Evolutionary conservation across 2,329 filamentous ascomycete genomes (phyloP).

Genomic region (Diplocarpon mali): DNA sequence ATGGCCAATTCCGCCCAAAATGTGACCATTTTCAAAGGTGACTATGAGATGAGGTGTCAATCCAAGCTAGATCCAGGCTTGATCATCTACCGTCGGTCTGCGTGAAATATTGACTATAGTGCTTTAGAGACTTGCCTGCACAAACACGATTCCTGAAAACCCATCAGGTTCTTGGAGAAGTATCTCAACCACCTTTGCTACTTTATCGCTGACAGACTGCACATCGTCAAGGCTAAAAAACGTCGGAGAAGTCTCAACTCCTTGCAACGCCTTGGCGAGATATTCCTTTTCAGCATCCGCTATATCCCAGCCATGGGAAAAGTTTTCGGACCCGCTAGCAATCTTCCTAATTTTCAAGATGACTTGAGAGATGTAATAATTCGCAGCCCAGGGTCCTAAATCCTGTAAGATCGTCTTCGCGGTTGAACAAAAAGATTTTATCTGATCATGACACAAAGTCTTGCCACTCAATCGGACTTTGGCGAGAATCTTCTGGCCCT

Average conservation of each 20-base stretch:
- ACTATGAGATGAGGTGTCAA: too few species aligned
- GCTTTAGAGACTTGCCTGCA: conserved; percentile 38
- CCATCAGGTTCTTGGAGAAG: conserved; percentile 32
- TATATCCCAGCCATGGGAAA: conserved; percentile 33
- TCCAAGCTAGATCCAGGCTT: too few species aligned
- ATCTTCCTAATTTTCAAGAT: conserved; percentile 37
- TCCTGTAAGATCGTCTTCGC: conserved; percentile 40
- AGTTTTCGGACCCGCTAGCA: conserved; percentile 26
- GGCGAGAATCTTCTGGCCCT: conserved; percentile 30
- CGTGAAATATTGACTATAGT: neutral
- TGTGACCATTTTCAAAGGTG: too few species aligned
- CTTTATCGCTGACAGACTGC: conserved; percentile 43
- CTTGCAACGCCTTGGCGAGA: conserved; percentile 36
- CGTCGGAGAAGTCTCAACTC: conserved; percentile 27
- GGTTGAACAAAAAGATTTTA: conserved; percentile 43
- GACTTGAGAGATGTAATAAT: conserved; percentile 46
- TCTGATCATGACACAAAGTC: conserved; percentile 43
- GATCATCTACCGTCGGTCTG: too few species aligned
- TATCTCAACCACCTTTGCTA: conserved; percentile 43
- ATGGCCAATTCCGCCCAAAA: conserved; percentile 15
- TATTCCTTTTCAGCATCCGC: conserved; percentile 41
- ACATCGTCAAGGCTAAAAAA: conserved; percentile 14
- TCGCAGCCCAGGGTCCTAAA: conserved; percentile 58
- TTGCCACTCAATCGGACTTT: conserved; percentile 33
- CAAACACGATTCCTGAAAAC: conserved; percentile 53